Percentiles rank a stretch among this genome's conserved stretches.
These are phyloP conservation scores for Sporothrix variecibatus DNA, from an alignment of 2,329 filamentous ascomycete species.

Conservation along the genomic window DNA sequence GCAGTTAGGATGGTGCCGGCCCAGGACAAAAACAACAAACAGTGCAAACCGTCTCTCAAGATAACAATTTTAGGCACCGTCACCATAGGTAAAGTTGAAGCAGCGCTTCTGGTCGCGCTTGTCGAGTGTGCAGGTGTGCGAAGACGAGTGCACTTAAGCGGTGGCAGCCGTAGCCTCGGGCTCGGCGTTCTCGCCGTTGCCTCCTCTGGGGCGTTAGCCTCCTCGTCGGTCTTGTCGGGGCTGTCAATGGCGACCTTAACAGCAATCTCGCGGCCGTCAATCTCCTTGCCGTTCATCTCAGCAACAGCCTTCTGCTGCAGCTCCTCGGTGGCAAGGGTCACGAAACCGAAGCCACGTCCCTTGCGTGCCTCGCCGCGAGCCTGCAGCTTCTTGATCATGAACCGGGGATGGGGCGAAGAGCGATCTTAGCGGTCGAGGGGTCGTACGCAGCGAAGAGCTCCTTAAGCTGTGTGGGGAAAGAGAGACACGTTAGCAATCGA, in stretches of 20 bases:
- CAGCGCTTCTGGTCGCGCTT: conserved; percentile 22
- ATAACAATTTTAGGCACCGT: conserved; percentile 24
- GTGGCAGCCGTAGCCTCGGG: conserved; percentile 34
- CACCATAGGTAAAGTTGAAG: conserved; percentile 22
- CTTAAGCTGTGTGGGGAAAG: conserved; percentile 68
- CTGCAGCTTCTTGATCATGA: conserved; percentile 99
- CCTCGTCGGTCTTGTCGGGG: conserved; percentile 92
- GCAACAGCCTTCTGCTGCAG: conserved; percentile 93
- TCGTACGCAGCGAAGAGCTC: conserved; percentile 94
- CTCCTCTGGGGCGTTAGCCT: conserved; percentile 62
- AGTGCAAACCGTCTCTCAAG: not conserved
- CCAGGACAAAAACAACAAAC: not conserved
- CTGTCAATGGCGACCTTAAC: conserved; percentile 99
- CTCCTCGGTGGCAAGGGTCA: conserved; percentile 93
- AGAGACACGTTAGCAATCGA: conserved; percentile 6
- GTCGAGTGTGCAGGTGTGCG: not conserved
- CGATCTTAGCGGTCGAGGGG: conserved; percentile 95
- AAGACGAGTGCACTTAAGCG: conserved; percentile 35
- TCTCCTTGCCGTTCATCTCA: conserved; percentile 99
- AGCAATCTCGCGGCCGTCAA: conserved; percentile 97
- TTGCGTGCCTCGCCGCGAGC: conserved; percentile 97
- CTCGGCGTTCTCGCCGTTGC: conserved; percentile 46
- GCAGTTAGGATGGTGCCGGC: conserved; percentile 15
- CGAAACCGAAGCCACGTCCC: conserved; percentile 98
- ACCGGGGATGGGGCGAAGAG: conserved; percentile 97